Conservation (phyloP, 352 stramenopile genomes). For the Blastocystis sp. region DNA sequence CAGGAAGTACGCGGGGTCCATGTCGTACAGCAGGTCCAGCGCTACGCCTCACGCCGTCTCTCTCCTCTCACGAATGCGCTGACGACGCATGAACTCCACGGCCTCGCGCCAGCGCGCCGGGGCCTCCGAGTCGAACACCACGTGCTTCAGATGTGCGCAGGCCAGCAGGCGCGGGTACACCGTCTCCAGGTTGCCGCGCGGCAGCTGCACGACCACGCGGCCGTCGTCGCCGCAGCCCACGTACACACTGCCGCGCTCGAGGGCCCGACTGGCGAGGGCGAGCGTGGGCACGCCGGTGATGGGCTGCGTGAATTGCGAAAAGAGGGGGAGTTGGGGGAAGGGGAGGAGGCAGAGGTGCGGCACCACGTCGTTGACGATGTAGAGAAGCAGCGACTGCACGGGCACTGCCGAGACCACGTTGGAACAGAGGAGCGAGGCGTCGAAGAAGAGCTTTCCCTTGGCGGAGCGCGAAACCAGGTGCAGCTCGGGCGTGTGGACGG, state of each 20-base stretch:
- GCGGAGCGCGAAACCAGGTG: slow-evolving; percentile 6
- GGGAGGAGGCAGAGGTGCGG: slow-evolving; percentile 40
- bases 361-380: slow-evolving; percentile 57
- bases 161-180: slow-evolving; percentile 33
- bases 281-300: neutral
- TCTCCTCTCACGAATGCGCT: slow-evolving; percentile 42
- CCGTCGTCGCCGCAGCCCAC: slow-evolving; percentile 15
- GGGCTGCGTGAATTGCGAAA: neutral
- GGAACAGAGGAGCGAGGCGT: neutral
- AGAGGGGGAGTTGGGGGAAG: slow-evolving; percentile 3
- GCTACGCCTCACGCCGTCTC: neutral
- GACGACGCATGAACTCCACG: slow-evolving; percentile 59
- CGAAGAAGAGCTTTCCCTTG: slow-evolving; percentile 32
- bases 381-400: slow-evolving; percentile 11
- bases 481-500: neutral
- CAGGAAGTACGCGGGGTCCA: slow-evolving; percentile 42
- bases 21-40: slow-evolving; percentile 54
- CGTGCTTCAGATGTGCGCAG: slow-evolving; percentile 27
- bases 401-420: slow-evolving; percentile 13
- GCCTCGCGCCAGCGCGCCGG: slow-evolving; percentile 10
- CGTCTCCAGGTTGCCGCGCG: slow-evolving; percentile 51
- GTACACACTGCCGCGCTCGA: slow-evolving; percentile 40
- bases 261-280: neutral
- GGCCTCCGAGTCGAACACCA: neutral
- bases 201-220: slow-evolving; percentile 47